Percentiles rank a stretch among this genome's conserved stretches.
Evolutionary conservation across 371 early-diverging fungal species (phyloP).

Genomic region (Mucor saturninus): DNA sequence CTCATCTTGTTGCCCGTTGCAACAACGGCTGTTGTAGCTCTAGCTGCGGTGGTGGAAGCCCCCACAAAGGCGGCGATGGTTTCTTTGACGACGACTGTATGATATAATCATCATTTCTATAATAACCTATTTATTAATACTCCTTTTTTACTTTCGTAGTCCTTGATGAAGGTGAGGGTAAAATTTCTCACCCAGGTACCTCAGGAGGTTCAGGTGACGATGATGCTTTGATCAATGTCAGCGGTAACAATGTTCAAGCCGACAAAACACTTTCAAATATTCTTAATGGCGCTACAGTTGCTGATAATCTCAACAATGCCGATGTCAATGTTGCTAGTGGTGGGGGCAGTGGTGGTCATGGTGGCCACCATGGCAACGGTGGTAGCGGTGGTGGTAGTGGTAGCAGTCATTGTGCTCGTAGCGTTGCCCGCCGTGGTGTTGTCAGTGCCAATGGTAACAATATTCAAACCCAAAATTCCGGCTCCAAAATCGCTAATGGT

Average conservation of each 20-base stretch:
- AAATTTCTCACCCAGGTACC: neutral
- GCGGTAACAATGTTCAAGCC: conserved; percentile 6
- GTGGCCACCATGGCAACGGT: neutral
- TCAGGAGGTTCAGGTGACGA: neutral
- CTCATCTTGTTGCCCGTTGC: conserved; percentile 7
- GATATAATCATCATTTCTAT: too few relatives aligned
- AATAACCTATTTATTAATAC: too few relatives aligned
- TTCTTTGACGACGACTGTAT: too few relatives aligned
- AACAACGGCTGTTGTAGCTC: neutral
- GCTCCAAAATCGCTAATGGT: neutral
- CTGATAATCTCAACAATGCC: neutral
- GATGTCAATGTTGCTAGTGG: neutral
- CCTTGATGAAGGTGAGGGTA: neutral
- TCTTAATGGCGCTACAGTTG: neutral
- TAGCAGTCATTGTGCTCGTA: neutral
- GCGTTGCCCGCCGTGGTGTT: neutral
- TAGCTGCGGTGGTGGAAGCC: neutral
- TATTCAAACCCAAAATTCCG: neutral
- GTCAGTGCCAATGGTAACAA: conserved; percentile 6
- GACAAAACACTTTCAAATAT: neutral
- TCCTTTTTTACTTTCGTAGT: too few relatives aligned
- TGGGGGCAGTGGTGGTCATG: neutral
- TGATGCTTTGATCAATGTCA: conserved; percentile 1
- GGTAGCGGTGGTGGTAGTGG: neutral
- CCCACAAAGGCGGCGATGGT: too few relatives aligned